Evolutionary conservation across 2,329 filamentous ascomycete genomes (phyloP).

Genomic region (Alternaria viburni): DNA sequence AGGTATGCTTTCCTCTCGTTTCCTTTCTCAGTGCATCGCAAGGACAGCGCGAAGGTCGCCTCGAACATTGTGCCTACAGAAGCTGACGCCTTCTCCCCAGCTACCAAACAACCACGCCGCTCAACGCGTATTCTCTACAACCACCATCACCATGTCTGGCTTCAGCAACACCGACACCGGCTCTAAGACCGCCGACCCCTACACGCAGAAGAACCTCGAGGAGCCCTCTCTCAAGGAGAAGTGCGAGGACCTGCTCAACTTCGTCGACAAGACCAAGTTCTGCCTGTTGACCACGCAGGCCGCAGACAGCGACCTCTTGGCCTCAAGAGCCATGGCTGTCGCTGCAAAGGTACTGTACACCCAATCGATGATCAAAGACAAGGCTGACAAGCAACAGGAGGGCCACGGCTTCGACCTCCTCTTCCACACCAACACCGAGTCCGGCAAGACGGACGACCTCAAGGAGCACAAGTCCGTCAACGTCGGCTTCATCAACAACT

Average conservation of each 20-base stretch:
- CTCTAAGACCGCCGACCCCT: constrained; percentile 69
- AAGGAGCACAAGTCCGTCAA: constrained; percentile 76
- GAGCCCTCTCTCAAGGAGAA: constrained; percentile 76
- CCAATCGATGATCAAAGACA: neutral
- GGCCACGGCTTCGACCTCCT: constrained; percentile 78
- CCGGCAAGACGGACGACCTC: constrained; percentile 85
- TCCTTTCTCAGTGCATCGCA: constrained; percentile 12
- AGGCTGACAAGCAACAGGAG: constrained; percentile 61
- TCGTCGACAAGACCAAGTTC: constrained; percentile 77
- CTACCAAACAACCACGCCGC: constrained; percentile 10
- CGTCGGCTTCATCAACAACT: constrained; percentile 76
- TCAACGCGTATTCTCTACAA: constrained; percentile 17
- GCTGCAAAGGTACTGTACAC: constrained; percentile 69
- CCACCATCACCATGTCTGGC: constrained; percentile 35
- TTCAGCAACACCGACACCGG: constrained; percentile 51
- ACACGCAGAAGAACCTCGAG: constrained; percentile 77
- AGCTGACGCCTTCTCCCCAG: constrained; percentile 30
- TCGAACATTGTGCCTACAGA: constrained; percentile 16
- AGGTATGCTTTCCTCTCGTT: constrained; percentile 20
- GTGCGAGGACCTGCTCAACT: constrained; percentile 73
- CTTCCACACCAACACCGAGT: constrained; percentile 92
- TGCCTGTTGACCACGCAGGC: constrained; percentile 87
- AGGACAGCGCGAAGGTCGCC: constrained; percentile 6
- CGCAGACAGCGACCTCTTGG: constrained; percentile 67
- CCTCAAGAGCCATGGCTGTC: constrained; percentile 85